These are phyloP conservation scores for Phialophora tarda DNA, from an alignment of 2,329 filamentous ascomycete genomes.

Conservation along the genomic window DNA sequence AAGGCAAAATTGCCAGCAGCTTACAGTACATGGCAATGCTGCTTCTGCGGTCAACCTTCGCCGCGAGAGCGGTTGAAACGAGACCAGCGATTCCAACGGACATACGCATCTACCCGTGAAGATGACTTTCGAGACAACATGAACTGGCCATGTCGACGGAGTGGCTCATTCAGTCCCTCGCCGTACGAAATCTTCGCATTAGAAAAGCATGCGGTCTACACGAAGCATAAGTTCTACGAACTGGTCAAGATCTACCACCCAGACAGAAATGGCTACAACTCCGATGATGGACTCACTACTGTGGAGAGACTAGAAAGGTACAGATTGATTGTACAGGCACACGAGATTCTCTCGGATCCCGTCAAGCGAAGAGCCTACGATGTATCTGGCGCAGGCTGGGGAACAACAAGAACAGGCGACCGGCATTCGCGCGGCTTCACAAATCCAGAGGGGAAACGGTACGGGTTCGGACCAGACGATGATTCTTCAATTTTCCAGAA, in stretches of 20 bases:
- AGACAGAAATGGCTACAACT: conserved; percentile 60
- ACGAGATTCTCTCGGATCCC: conserved; percentile 84
- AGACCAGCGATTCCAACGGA: conserved; percentile 29
- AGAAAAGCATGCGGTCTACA: conserved; percentile 70
- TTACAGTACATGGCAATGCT: conserved; percentile 47
- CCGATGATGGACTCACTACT: conserved; percentile 33
- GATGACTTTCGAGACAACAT: conserved; percentile 39
- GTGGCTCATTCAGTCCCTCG: conserved; percentile 59
- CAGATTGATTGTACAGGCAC: conserved; percentile 82
- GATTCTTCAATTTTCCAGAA: conserved; percentile 66
- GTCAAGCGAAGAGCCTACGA: conserved; percentile 82
- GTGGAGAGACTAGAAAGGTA: conserved; percentile 80
- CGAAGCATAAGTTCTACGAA: conserved; percentile 82
- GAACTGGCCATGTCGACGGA: conserved; percentile 39
- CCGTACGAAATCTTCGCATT: conserved; percentile 87
- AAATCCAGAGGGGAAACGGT: conserved; percentile 41
- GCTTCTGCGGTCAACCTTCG: conserved; percentile 41
- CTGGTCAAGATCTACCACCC: conserved; percentile 97
- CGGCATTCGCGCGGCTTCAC: conserved; percentile 39
- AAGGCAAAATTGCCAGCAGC: conserved; percentile 50
- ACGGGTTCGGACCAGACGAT: conserved; percentile 46
- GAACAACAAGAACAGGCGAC: conserved; percentile 42
- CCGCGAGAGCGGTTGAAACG: conserved; percentile 34
- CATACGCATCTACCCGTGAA: conserved; percentile 46
- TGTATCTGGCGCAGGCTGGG: conserved; percentile 79